Conservation (phyloP, 1,284 basidiomycete species). For the Ustilago lituana region DNA sequence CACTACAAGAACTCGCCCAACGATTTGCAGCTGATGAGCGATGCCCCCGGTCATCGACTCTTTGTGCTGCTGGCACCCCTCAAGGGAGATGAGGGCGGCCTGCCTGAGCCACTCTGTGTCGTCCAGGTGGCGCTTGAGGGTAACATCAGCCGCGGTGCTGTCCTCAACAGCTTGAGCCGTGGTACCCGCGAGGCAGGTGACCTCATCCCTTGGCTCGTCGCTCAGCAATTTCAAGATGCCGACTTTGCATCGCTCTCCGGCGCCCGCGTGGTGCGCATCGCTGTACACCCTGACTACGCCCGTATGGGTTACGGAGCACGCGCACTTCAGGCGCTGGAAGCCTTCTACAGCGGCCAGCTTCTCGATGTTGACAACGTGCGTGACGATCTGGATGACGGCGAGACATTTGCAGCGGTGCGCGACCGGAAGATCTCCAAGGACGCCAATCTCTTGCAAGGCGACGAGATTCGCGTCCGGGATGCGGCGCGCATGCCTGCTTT, state of each 20-base stretch:
- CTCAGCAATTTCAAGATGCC: constrained; percentile 95
- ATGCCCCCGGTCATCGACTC: constrained; percentile 94
- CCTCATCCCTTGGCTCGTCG: constrained; percentile 96
- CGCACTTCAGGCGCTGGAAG: constrained; percentile 84
- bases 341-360: constrained; percentile 88
- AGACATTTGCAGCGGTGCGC: constrained; percentile 67
- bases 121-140: constrained; percentile 91
- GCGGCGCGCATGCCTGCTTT: constrained; percentile 88
- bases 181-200: constrained; percentile 89
- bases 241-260: constrained; percentile 90
- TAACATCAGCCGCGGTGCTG: constrained; percentile 84
- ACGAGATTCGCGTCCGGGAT: constrained; percentile 75
- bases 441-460: constrained; percentile 34
- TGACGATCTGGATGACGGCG: constrained; percentile 47
- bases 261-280: constrained; percentile 89
- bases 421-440: constrained; percentile 67
- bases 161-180: constrained; percentile 83
- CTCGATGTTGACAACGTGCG: constrained; percentile 74
- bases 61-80: constrained; percentile 88
- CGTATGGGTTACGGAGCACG: constrained; percentile 95
- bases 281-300: constrained; percentile 95
- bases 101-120: constrained; percentile 81
- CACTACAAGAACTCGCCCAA: constrained; percentile 99
- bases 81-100: constrained; percentile 34
- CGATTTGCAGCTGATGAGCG: constrained; percentile 93